Base-by-base conservation (phyloP, 176 grass and related monocot species). In the Musa beccarii region DNA sequence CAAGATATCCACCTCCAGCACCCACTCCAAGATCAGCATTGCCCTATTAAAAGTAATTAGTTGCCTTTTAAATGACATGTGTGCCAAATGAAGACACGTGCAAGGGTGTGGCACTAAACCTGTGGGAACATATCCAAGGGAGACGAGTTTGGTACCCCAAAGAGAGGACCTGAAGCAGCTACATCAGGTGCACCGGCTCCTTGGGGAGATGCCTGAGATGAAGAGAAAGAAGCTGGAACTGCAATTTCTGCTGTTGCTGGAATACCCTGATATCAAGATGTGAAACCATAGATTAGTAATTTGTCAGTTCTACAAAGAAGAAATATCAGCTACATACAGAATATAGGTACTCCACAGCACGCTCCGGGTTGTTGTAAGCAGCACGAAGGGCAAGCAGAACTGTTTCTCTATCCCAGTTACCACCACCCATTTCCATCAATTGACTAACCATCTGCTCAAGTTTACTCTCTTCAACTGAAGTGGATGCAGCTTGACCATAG, bases 291-390 rank as follows among this genome's bases (percentile, higher is more conserved):
- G 12, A 9, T 25, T 24, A 52, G 49, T 51, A 20, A 51, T 17
- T 10, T n/a, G 16, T 43, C 10, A 14, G 17, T 20, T 20, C 19
- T 51, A 51, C 2, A 11, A 10, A 70, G 23, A 26, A 66, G 9
- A 63, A 22, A 24, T 26, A 26, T 13, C 43, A 21, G 21, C 34
- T 66, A 81, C 90, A 91, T 81, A 95, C 96, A 74, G 96, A 92
- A 76, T 99, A 99, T 22, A 99, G 82, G 77, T 99, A 99, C 68
- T 99, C 96, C 76, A 99, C 87, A 61, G 96, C 96, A 72, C 96
- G 85, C 74, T 99, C 96, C 76, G 96, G 96, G 79, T 99, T 99
- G 82, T 99, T 99, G 82, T 81, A 99, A 64, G 96, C 96, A 75
- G 96, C 96, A 76, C 88, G 96, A 59, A 99, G 59, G 79, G 96